Base-by-base conservation (phyloP, 192 early-diverging fungal species). In the Coemansia sp. region DNA sequence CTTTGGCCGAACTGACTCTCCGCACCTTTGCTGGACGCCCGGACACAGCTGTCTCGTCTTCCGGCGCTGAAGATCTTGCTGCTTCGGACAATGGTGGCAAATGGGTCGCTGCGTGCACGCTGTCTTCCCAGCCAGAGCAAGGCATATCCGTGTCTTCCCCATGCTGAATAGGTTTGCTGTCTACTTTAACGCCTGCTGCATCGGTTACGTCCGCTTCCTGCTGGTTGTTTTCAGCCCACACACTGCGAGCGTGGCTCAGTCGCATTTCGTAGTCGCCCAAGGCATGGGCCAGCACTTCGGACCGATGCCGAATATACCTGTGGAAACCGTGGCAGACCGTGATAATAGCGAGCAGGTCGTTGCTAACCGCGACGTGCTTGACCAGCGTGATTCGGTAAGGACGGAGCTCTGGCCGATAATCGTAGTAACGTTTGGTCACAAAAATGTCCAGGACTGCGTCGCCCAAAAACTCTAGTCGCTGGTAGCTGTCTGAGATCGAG, bases 381-480 rank as follows among this genome's bases (percentile, higher is more conserved):
- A 98, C 78, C 28, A 94, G 85, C 0, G 93, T 92, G 17, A 98
- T 90, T 4, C 86, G 76, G n/a, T 92, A 91, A 2, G 95, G 95
- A 5, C 75, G 73, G 15, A 91, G 86, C 17, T 85, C 66, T 4
- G 87, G 87, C 61, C 91, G 87, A 65, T 88, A 87, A 41, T 88
- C 65, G 66, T 88, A 96, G 63, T 94, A 86, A 55, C 93, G 86
- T 18, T 87, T 79, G 5, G 93, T 89, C 5, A 92, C 76, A 60
- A 93, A 79, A 67, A 90, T 93, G 74, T 97, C 95, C 60, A 97
- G 48, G 20, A 96, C 79, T 0, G 89, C 91, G 60, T 91, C 89
- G 48, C 95, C 96, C 48, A 96, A 68, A 67, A 91, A 96, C 81
- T 98, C 96, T 9, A 98, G 85, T 8, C 96, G 88, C 78, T 98